Percentiles rank a stretch among this genome's conserved stretches.
phyloP scores from a whole-genome alignment of 2,329 filamentous ascomycete species.

The Erysiphe pulchra region DNA sequence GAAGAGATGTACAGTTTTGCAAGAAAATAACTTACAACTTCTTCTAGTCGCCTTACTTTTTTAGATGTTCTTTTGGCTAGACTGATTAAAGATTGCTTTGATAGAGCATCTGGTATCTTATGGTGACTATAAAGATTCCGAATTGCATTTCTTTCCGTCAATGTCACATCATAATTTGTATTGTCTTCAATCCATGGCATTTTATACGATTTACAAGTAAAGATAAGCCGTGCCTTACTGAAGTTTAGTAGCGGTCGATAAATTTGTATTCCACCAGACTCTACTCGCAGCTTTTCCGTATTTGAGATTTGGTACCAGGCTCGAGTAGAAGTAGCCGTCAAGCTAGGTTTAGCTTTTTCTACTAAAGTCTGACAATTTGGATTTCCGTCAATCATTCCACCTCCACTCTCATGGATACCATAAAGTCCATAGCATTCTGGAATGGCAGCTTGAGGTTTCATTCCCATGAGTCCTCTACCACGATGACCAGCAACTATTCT shows the following conservation, averaged over 20 bases:
- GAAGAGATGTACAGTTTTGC: slow-evolving; percentile 16
- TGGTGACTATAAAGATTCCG: slow-evolving; percentile 35
- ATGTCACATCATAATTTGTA: slow-evolving; percentile 53
- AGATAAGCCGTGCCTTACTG: slow-evolving; percentile 44
- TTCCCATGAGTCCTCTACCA: slow-evolving; percentile 47
- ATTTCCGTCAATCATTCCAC: neutral
- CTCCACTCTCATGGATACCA: slow-evolving; percentile 41
- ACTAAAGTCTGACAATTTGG: neutral
- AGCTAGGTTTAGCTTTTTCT: neutral
- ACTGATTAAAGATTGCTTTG: slow-evolving; percentile 33
- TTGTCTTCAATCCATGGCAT: slow-evolving; percentile 62
- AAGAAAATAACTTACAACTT: slow-evolving; percentile 29
- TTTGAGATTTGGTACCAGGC: neutral
- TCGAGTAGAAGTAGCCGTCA: too few species aligned
- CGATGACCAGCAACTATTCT: slow-evolving; percentile 42
- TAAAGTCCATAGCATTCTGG: slow-evolving; percentile 62
- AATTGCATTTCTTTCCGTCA: slow-evolving; percentile 63
- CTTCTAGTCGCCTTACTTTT: slow-evolving; percentile 19
- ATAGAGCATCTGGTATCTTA: slow-evolving; percentile 42
- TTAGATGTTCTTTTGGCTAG: slow-evolving; percentile 27
- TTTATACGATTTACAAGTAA: slow-evolving; percentile 42
- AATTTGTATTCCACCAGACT: slow-evolving; percentile 38
- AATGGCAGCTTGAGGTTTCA: slow-evolving; percentile 38
- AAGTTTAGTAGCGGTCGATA: slow-evolving; percentile 47
- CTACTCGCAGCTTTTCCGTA: slow-evolving; percentile 11